Conservation (phyloP, 2,329 filamentous ascomycete genomes). For the Neoarthrinium moseri region DNA sequence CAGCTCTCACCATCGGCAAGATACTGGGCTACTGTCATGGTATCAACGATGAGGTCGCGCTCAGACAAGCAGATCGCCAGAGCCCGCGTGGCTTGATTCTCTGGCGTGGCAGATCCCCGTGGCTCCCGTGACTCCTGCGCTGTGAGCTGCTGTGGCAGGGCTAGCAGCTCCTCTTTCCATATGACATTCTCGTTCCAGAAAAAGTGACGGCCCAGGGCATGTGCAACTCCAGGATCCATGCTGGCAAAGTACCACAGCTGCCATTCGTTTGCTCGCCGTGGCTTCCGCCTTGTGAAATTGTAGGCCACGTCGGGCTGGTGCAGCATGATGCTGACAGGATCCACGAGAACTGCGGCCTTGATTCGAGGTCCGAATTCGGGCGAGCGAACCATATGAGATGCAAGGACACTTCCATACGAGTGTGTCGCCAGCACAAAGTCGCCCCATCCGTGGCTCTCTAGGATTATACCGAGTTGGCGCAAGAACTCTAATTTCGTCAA, state of each 20-base stretch:
- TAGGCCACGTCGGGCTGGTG: constrained; percentile 70
- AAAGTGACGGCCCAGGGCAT: constrained; percentile 64
- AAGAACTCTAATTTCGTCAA: constrained; percentile 53
- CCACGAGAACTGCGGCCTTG: constrained; percentile 44
- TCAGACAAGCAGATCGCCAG: constrained; percentile 60
- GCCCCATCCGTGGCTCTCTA: constrained; percentile 56
- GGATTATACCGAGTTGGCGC: constrained; percentile 52
- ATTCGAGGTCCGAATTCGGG: constrained; percentile 48
- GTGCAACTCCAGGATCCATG: constrained; percentile 64
- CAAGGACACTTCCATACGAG: constrained; percentile 63
- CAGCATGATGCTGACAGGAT: constrained; percentile 66
- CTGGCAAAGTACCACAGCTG: constrained; percentile 70
- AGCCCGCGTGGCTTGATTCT: constrained; percentile 14
- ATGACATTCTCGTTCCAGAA: constrained; percentile 71
- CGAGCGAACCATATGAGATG: constrained; percentile 59
- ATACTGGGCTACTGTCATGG: constrained; percentile 56
- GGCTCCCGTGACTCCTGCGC: too few species aligned
- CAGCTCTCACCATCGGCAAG: constrained; percentile 39
- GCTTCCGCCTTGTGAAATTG: constrained; percentile 62
- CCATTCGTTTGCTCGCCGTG: constrained; percentile 63
- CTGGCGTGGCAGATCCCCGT: constrained; percentile 6
- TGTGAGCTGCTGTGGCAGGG: constrained; percentile 13
- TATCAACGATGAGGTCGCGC: constrained; percentile 65
- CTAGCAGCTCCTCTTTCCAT: constrained; percentile 64
- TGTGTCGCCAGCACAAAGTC: constrained; percentile 62